Evolutionary conservation across 371 early-diverging fungal species (phyloP).

Genomic region (Phascolomyces articulosus): DNA sequence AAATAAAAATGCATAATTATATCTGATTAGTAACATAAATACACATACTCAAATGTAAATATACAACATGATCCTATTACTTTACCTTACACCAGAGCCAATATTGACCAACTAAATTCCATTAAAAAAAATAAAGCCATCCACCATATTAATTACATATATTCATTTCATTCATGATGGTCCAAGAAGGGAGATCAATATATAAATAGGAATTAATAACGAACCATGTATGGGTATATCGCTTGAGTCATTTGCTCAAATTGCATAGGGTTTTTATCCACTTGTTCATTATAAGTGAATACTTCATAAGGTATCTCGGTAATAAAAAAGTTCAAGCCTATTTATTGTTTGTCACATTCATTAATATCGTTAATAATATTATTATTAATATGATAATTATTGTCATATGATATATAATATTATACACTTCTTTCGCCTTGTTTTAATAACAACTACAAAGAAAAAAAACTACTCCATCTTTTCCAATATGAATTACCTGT

Average conservation of each 20-base stretch:
- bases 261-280: slow-evolving; percentile 70
- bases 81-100: slow-evolving; percentile 85
- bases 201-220: slow-evolving; percentile 7
- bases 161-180: no score
- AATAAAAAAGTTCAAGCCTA: slow-evolving; percentile 90
- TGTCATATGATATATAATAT: no score
- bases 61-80: neutral
- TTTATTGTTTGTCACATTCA: no score
- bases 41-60: neutral
- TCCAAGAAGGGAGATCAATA: no score
- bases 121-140: neutral
- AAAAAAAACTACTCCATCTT: neutral
- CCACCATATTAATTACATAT: slow-evolving; percentile 1
- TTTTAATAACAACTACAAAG: no score
- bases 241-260: slow-evolving; percentile 77
- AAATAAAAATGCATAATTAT: neutral
- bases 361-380: no score
- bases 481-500: slow-evolving; percentile 49
- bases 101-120: slow-evolving; percentile 82
- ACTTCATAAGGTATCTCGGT: slow-evolving; percentile 94
- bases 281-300: slow-evolving; percentile 82
- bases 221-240: slow-evolving; percentile 83
- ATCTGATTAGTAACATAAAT: neutral
- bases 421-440: no score
- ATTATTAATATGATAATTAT: no score